A percentile compares a stretch with the other conserved stretches of the same genome.
Evolutionary conservation across 805 yeast species (phyloP).

Genomic region (Kodamaea fukazawae): DNA sequence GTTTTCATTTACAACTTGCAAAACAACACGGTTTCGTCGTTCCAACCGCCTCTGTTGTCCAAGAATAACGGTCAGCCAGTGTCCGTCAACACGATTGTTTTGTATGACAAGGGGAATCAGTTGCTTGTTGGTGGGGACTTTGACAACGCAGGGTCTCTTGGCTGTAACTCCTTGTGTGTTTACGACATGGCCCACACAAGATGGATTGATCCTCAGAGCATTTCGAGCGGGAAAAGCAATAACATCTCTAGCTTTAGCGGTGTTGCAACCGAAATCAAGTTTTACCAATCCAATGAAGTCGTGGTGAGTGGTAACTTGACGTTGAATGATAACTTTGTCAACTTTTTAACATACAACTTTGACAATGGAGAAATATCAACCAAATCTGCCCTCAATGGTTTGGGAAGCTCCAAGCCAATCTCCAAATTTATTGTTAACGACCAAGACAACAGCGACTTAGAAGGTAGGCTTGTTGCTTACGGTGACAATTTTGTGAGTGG

Average conservation of each 20-base stretch:
- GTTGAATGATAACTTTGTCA: slow-evolving; percentile 31
- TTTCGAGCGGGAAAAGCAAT: slow-evolving; percentile 9
- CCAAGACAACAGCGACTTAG: slow-evolving; percentile 28
- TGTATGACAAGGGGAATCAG: slow-evolving; percentile 28
- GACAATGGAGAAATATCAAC: slow-evolving; percentile 28
- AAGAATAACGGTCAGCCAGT: slow-evolving; percentile 42
- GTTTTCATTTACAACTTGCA: slow-evolving; percentile 52
- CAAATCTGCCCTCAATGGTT: slow-evolving; percentile 17
- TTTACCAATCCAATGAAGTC: slow-evolving; percentile 37
- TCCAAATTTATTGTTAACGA: slow-evolving; percentile 48
- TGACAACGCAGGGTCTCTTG: slow-evolving; percentile 51
- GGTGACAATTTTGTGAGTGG: slow-evolving; percentile 37
- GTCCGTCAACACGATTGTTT: slow-evolving; percentile 34
- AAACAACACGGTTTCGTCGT: slow-evolving; percentile 36
- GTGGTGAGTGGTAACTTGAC: slow-evolving; percentile 54
- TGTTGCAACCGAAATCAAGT: slow-evolving; percentile 49
- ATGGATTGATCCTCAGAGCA: slow-evolving; percentile 49
- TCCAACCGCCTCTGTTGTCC: slow-evolving; percentile 50
- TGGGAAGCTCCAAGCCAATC: slow-evolving; percentile 24
- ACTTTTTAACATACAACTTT: slow-evolving; percentile 58
- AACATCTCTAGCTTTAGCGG: slow-evolving; percentile 42
- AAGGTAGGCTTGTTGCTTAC: slow-evolving; percentile 38
- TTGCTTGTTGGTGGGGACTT: slow-evolving; percentile 77
- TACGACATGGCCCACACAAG: slow-evolving; percentile 53
- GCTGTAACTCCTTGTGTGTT: slow-evolving; percentile 65